Conservation (phyloP, 306 rosid species). For the Sicyos baderoa region DNA sequence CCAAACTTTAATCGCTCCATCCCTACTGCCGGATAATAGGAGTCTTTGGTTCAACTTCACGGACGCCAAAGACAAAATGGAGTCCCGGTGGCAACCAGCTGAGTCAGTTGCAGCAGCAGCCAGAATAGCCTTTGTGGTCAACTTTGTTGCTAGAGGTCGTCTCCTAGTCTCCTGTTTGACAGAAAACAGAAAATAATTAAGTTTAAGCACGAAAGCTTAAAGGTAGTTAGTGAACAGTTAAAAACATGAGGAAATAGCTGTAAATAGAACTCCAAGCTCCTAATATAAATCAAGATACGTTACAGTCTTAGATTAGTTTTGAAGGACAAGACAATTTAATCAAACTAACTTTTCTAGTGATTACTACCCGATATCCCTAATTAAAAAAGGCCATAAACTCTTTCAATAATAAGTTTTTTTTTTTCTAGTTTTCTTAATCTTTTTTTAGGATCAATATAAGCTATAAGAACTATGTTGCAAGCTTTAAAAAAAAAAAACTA, state of each 20-base stretch:
- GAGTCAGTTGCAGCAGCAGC: conserved; percentile 91
- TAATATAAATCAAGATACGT: not conserved
- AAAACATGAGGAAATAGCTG: not conserved
- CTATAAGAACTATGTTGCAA: too few species aligned
- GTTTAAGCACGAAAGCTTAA: conserved; percentile 1
- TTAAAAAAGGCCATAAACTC: too few species aligned
- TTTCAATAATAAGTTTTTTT: too few species aligned
- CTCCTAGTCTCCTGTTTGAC: conserved; percentile 67
- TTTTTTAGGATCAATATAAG: too few species aligned
- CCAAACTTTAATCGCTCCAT: conserved; percentile 96
- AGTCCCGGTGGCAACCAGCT: conserved; percentile 87
- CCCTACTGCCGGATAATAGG: conserved; percentile 78
- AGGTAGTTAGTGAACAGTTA: not conserved
- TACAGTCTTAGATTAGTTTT: not conserved
- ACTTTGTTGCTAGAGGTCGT: conserved; percentile 57
- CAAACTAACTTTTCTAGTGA: conserved; percentile 1
- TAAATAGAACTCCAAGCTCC: not conserved
- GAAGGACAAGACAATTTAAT: not conserved
- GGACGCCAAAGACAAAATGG: conserved; percentile 71
- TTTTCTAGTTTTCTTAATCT: too few species aligned
- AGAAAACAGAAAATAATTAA: conserved; percentile 18
- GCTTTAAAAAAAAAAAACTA: too few species aligned
- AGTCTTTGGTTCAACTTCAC: conserved; percentile 91
- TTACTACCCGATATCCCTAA: not conserved
- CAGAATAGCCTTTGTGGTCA: conserved; percentile 67